Conservation (phyloP, 306 rosid genomes). For the Lathyrus aphaca region DNA sequence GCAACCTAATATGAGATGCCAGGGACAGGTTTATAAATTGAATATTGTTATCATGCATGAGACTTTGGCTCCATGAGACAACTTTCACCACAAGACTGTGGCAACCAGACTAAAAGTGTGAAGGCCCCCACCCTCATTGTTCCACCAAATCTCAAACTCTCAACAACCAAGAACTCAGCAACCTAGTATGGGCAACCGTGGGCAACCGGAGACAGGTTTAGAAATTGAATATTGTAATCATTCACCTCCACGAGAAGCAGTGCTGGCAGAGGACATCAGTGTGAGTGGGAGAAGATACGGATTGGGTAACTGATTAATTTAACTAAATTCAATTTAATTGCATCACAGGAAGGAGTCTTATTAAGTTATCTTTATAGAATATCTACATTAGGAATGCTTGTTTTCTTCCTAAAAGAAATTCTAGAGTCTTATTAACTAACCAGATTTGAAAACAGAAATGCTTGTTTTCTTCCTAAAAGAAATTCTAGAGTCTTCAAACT, state of each 20-base stretch:
- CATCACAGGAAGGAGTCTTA: conserved; percentile 25
- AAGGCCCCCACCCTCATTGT: neutral
- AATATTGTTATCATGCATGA: neutral
- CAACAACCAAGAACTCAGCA: neutral
- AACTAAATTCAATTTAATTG: conserved; percentile 1
- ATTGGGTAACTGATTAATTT: neutral
- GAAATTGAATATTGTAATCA: conserved; percentile 1
- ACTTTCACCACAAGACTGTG: neutral
- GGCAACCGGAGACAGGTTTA: neutral
- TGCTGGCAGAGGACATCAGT: neutral
- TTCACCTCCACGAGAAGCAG: neutral
- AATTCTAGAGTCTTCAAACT: too few species aligned
- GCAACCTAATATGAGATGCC: neutral
- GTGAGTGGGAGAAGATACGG: neutral
- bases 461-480: neutral
- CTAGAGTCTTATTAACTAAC: neutral
- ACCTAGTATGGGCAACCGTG: neutral
- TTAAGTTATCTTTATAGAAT: neutral
- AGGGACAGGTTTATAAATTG: neutral
- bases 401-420: too few species aligned
- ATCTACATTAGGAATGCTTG: conserved; percentile 1
- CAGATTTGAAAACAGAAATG: conserved; percentile 11
- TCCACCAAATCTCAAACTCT: neutral
- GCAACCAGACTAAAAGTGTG: neutral
- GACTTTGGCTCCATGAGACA: neutral